A percentile compares a stretch with the other conserved stretches of the same genome.
These are phyloP conservation scores for Magnusiomyces tetraspermus DNA, from an alignment of 1,139 yeast species.

Conservation along the genomic window DNA sequence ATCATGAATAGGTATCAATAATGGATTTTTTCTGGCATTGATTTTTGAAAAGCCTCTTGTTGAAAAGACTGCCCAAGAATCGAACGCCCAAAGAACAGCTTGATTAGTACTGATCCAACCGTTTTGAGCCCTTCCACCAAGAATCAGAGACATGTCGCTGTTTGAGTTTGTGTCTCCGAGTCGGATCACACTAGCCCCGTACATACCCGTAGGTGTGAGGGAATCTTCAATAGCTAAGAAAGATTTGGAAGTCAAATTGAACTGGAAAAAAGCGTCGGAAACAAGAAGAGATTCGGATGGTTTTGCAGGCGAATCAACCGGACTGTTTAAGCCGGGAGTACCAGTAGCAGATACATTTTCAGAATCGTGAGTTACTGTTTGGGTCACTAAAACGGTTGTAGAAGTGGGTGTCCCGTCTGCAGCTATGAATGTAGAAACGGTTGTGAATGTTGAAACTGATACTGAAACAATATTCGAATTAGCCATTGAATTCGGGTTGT, in stretches of 20 bases:
- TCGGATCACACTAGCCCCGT: slow-evolving; percentile 33
- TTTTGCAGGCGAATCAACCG: not conserved
- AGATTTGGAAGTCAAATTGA: slow-evolving; percentile 28
- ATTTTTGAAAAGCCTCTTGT: slow-evolving; percentile 29
- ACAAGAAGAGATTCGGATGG: slow-evolving; percentile 18
- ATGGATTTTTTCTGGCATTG: slow-evolving; percentile 41
- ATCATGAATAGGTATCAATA: slow-evolving; percentile 36
- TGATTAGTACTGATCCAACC: slow-evolving; percentile 58
- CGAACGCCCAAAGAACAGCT: slow-evolving; percentile 50
- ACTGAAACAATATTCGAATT: not conserved
- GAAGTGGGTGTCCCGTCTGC: not conserved
- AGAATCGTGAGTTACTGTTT: slow-evolving; percentile 9
- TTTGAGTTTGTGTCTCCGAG: slow-evolving; percentile 11
- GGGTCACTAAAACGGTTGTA: not conserved
- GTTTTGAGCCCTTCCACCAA: slow-evolving; percentile 46
- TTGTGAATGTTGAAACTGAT: not conserved
- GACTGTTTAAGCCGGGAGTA: slow-evolving; percentile 9
- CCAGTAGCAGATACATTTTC: slow-evolving; percentile 19
- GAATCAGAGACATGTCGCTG: slow-evolving; percentile 26
- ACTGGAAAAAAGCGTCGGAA: slow-evolving; percentile 35
- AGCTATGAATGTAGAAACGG: not conserved
- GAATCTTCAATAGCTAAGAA: slow-evolving; percentile 29
- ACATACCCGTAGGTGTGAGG: slow-evolving; percentile 42
- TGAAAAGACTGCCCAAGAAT: slow-evolving; percentile 47
- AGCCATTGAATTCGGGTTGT: no score